A percentile compares a stretch with the other conserved stretches of the same genome.
phyloP scores from a whole-genome alignment of 805 yeast species.

The Clavispora santaluciae region DNA sequence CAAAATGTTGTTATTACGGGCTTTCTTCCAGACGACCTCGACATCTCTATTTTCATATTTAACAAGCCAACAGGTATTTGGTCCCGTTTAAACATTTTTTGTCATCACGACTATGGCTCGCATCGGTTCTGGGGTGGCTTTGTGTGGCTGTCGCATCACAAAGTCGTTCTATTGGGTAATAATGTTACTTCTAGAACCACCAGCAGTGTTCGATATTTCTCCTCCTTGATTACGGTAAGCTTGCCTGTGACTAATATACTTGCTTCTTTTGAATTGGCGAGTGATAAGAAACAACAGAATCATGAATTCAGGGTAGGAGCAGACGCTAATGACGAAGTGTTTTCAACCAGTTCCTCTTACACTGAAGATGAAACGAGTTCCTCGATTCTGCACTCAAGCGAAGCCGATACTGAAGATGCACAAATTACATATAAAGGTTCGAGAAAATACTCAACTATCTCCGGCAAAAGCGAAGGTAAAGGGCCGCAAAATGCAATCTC shows the following conservation, averaged over 20 bases:
- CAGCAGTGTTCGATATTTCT: constrained; percentile 46
- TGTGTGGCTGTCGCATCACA: constrained; percentile 77
- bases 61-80: constrained; percentile 56
- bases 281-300: constrained; percentile 12
- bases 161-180: constrained; percentile 58
- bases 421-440: background rate
- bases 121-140: constrained; percentile 65
- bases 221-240: constrained; percentile 45
- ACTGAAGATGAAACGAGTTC: constrained; percentile 10
- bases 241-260: constrained; percentile 51
- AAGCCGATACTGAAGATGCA: background rate
- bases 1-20: constrained; percentile 62
- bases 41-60: constrained; percentile 45
- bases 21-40: constrained; percentile 43
- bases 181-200: constrained; percentile 40
- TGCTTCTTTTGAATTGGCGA: constrained; percentile 39
- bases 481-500: constrained; percentile 25
- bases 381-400: constrained; percentile 12
- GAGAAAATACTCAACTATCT: constrained; percentile 19
- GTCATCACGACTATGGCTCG: constrained; percentile 48
- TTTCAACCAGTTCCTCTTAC: background rate
- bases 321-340: constrained; percentile 4
- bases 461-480: constrained; percentile 16
- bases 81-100: constrained; percentile 54
- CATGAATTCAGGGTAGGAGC: constrained; percentile 2